Percentiles rank a stretch among this genome's conserved stretches.
phyloP scores from a whole-genome alignment of 371 early-diverging fungal species.

The Mucor irregularis region DNA sequence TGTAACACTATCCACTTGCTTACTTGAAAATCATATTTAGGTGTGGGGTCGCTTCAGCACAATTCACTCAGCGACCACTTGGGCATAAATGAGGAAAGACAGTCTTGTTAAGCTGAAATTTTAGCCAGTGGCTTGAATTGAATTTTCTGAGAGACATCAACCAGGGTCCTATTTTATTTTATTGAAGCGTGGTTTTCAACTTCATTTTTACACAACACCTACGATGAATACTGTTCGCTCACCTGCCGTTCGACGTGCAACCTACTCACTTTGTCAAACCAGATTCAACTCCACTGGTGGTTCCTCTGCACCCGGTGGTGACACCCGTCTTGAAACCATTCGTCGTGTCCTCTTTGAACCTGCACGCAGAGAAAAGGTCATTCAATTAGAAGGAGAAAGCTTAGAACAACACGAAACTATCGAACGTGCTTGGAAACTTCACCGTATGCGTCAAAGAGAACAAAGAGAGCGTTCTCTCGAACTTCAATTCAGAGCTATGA shows the following conservation, averaged over 20 bases:
- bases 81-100: neutral
- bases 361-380: slow-evolving; percentile 45
- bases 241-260: slow-evolving; percentile 7
- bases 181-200: neutral
- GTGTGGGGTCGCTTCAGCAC: too few relatives aligned
- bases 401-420: slow-evolving; percentile 73
- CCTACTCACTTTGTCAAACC: slow-evolving; percentile 4
- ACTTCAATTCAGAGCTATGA: slow-evolving; percentile 72
- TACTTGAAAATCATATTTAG: too few relatives aligned
- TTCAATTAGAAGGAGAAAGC: slow-evolving; percentile 47
- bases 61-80: too few relatives aligned
- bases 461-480: slow-evolving; percentile 58
- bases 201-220: neutral
- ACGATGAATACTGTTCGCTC: slow-evolving; percentile 16
- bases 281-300: slow-evolving; percentile 2
- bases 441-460: slow-evolving; percentile 59
- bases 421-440: slow-evolving; percentile 75
- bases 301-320: slow-evolving; percentile 34
- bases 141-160: neutral
- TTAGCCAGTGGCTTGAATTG: too few relatives aligned
- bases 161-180: slow-evolving; percentile 11
- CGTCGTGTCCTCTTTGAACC: slow-evolving; percentile 73
- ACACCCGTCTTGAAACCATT: slow-evolving; percentile 72
- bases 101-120: neutral
- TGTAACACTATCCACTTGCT: too few relatives aligned